Base-by-base conservation (phyloP, 371 early-diverging fungal species). In the Nematocida parisii region DNA sequence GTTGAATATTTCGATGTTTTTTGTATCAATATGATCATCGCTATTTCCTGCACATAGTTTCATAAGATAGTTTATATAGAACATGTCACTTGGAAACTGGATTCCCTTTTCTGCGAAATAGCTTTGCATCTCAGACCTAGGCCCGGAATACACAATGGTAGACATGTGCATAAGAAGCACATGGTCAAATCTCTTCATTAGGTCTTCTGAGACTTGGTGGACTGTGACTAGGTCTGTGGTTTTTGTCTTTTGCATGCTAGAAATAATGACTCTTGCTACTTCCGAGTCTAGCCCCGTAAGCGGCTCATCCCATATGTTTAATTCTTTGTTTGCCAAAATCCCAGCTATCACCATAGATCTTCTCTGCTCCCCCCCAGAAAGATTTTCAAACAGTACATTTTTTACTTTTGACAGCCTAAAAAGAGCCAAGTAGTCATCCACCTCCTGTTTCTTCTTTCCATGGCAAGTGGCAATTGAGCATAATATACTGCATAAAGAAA, bases 271-370 rank as follows among this genome's bases (percentile, higher is more conserved):
- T 15, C 22, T 15, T 18, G 75, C 64, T 9, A 55, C 15, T 54
- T 75, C 68, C 2, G 66, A 64, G 75, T 54, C 64, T 45, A 62
- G 64, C 0, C 75, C 66, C 0, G 56, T 42, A 4, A 75, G 54
- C 0, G 68, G 75, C 73, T 75, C 75, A 3, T 75, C 66, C 75
- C 75, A 75, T 15, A 75, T 67, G 44, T 61, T 66, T 4, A 75
- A 24, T 4, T 64, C 50, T 22, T 64, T 64, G 15, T 45, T 20
- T 7, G 66, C 7, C 0, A 75, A 68, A 5, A 75, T 1, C 52
- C 75, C 75, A 0, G 52, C 44, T n/a, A 64, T 62, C 7, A 50
- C 44, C 56, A 58, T 68, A 18, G 66, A 9, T 64, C 68, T 64
- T 66, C n/a, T 46, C 58, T 64, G 66, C 40, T 75, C 75, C 2